Evolutionary conservation across 345 rosid genomes (phyloP), one percentile per base, ranked within the genome.

Genomic region (Sisymbrium irio): DNA sequence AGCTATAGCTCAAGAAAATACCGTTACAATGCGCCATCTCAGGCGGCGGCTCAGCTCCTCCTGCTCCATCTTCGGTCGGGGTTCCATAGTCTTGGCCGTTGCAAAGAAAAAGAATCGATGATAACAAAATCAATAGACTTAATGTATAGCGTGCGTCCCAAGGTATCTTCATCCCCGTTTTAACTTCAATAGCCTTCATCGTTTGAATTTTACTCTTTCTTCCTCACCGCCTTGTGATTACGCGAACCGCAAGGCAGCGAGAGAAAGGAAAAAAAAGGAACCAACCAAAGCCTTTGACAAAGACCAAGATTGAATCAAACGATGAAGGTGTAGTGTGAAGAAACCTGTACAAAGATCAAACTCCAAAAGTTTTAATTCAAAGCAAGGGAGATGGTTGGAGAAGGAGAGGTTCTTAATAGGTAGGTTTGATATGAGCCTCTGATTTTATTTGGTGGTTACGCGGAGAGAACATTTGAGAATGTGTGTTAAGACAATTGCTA

Each of bases 1-100:
- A 92, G 61, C 72, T 71, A 27, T 92, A 95, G 25, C 84, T 65
- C 54, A 95, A 32, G 84, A 83, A 92, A 6, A 95, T 71, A 4
- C 99, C 99, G 5, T 87, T 82, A 59, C 99, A 95, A 4, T 22
- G 8, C 0, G 85, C 86, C 74, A 82, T 77, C 10, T 77, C 96
- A 0, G 84, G 87, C 0, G 93, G 89, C 0, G 95, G 87, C 3
- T 86, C 83, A 1, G 8, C 72, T 54, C 64, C 77, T 67, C 67
- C 78, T 39, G 13, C 63, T 50, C 74, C 78, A 4, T 61, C 19
- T 69, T 85, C 44, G 2, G 41, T 35, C 1, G 75, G 65, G 2
- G 22, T 55, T 35, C 62, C 77, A 45, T 81, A 72, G 63, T 83
- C 88, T 79, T 93, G 98, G 22, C 79, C 95, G 15, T 77, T 72